These are phyloP conservation scores for Ustilago lituana DNA, from an alignment of 1,284 basidiomycete species.

Conservation along the genomic window DNA sequence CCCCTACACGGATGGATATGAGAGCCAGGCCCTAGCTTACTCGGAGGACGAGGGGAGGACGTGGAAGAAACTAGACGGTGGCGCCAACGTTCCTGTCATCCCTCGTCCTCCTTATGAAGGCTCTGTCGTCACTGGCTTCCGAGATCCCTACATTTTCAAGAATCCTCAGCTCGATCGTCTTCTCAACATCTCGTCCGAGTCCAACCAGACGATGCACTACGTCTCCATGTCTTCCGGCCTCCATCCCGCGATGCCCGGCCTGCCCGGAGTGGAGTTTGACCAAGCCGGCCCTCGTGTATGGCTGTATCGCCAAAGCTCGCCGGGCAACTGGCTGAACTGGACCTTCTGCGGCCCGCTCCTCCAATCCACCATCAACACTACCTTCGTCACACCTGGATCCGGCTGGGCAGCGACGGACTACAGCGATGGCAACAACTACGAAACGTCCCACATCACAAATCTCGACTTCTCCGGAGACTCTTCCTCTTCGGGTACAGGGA, in stretches of 20 bases:
- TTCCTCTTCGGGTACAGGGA: constrained; percentile 3
- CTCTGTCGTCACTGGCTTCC: constrained; percentile 30
- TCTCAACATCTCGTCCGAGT: constrained; percentile 8
- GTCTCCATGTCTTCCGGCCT: constrained; percentile 20
- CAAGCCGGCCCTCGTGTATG: constrained; percentile 22
- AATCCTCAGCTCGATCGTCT: constrained; percentile 22
- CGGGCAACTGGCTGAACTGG: constrained; percentile 30
- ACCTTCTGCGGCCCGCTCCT: constrained; percentile 23
- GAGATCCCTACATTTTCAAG: constrained; percentile 37
- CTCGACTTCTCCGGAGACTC: constrained; percentile 23
- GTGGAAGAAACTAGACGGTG: constrained; percentile 36
- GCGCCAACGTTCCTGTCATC: constrained; percentile 26
- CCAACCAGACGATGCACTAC: constrained; percentile 16
- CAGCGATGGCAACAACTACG: constrained; percentile 37
- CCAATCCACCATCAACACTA: constrained; percentile 19
- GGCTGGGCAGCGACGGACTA: constrained; percentile 21
- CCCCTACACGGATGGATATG: constrained; percentile 38
- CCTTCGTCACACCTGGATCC: constrained; percentile 23
- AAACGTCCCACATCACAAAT: constrained; percentile 16
- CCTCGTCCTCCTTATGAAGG: constrained; percentile 27
- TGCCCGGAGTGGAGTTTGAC: constrained; percentile 16
- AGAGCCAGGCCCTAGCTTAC: constrained; percentile 36
- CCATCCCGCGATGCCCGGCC: constrained; percentile 8
- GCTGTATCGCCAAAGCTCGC: constrained; percentile 25
- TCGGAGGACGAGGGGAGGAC: constrained; percentile 30